Percentiles rank a stretch among this genome's conserved stretches.
Evolutionary conservation across 164 flowering plant genomes (phyloP).

Genomic region (Malania oleifera): DNA sequence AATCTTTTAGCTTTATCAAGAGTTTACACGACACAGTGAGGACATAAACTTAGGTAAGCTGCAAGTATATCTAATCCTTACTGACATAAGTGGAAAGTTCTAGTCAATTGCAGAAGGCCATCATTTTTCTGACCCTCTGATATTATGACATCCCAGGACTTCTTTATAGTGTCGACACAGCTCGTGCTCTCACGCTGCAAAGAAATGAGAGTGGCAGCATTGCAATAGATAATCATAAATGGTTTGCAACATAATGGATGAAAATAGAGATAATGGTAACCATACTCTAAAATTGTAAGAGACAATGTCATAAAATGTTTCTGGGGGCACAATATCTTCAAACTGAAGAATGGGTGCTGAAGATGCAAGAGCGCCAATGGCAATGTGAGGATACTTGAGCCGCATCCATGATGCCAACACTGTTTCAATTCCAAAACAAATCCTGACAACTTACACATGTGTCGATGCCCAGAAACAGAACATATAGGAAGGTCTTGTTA

Average conservation of each 20-base stretch:
- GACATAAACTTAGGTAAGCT: background rate
- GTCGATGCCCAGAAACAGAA: background rate
- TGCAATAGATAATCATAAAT: constrained; percentile 5
- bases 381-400: constrained; percentile 86
- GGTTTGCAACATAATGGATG: background rate
- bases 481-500: no score
- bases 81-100: constrained; percentile 62
- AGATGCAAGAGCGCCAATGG: constrained; percentile 86
- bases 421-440: constrained; percentile 21
- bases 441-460: constrained; percentile 3
- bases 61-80: constrained; percentile 21
- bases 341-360: constrained; percentile 93
- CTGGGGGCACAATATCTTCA: constrained; percentile 73
- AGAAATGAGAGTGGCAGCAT: background rate
- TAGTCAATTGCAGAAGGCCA: constrained; percentile 54
- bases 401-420: constrained; percentile 99
- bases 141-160: constrained; percentile 62
- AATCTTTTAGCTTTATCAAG: background rate
- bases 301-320: constrained; percentile 75
- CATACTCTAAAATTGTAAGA: constrained; percentile 64
- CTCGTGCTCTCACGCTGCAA: constrained; percentile 67
- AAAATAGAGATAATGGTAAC: background rate
- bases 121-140: constrained; percentile 41
- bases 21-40: background rate
- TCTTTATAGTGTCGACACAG: constrained; percentile 71